These are phyloP conservation scores for Excoecaria agallocha DNA, from an alignment of 345 rosid genomes.

Conservation along the genomic window DNA sequence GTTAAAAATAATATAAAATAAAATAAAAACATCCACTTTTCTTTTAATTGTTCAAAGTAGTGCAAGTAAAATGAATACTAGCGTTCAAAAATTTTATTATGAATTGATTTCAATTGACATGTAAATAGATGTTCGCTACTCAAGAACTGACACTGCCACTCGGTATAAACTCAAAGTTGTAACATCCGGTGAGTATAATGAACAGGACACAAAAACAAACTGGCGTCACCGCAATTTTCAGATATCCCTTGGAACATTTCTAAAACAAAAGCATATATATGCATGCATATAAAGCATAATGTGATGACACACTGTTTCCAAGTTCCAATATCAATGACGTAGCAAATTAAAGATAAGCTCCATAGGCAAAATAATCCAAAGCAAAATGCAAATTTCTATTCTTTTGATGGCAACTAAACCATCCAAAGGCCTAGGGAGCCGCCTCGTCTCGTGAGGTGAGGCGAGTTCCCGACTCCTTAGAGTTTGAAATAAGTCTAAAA, in stretches of 20 bases:
- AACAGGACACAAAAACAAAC: slow-evolving; percentile 6
- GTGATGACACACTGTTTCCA: slow-evolving; percentile 16
- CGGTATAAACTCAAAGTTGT: slow-evolving; percentile 16
- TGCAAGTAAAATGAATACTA: too few species aligned
- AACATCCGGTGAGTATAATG: slow-evolving; percentile 14
- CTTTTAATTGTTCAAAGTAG: too few species aligned
- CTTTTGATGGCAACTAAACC: slow-evolving; percentile 12
- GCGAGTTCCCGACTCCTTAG: background rate
- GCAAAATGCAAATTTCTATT: background rate
- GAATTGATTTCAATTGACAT: too few species aligned
- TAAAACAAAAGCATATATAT: background rate
- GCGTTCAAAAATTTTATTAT: too few species aligned
- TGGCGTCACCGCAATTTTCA: slow-evolving; percentile 21
- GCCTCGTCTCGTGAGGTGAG: slow-evolving; percentile 19
- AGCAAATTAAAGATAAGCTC: slow-evolving; percentile 19
- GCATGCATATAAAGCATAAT: background rate
- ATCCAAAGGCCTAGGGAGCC: slow-evolving; percentile 18
- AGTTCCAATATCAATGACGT: slow-evolving; percentile 29
- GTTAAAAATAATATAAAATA: too few species aligned
- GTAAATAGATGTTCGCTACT: background rate
- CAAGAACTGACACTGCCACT: slow-evolving; percentile 8
- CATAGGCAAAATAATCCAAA: background rate
- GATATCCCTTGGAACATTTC: slow-evolving; percentile 21
- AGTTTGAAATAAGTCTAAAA: background rate
- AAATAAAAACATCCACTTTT: too few species aligned